Evolutionary conservation across 2,329 filamentous ascomycete species (phyloP), one percentile per base, ranked within the genome.

Genomic region (Ustilaginoidea virens): DNA sequence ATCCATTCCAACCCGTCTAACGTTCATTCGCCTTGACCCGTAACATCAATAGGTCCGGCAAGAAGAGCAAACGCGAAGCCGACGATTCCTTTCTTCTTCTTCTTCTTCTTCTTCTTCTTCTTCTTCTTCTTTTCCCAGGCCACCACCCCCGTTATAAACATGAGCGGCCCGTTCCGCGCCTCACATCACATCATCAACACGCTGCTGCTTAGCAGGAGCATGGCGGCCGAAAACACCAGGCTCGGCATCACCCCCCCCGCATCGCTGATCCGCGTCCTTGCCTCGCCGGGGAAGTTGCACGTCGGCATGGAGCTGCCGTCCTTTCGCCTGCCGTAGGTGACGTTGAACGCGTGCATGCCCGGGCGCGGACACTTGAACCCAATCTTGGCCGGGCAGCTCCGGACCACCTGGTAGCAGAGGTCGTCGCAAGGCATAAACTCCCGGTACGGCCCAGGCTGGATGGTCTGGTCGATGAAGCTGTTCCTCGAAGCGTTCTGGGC

Each of bases 401-500:
- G 74, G 8, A 92, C 80, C 2, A 98, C 63, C 30, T 77, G 71
- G 48, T 85, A 90, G 56, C 90, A 98, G 28, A 94, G 56, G 38
- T 92, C 79, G 35, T 80, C 70, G 45, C 87, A 96, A 0, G 90
- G 90, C 7, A 93, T 58, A 13, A 96, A 61, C 56, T 98, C 90
- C 47, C 86, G 92, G 55, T 98, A 96, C 1, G 90, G 90, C 0
- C 90, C 90, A 0, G 90, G 86, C 36, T 64, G 54, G 33, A 96
- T 72, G 1, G 56, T 39, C 2, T 59, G 42, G 44, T 94, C 85
- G 40, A 96, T 90, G 27, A 69, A 55, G 1, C 63, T 47, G 43
- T 83, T 87, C 12, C 86, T 69, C 9, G 77, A 81, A 7, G 56
- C 51, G 27, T 52, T 55, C 25, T 41, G 45, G 8, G 34, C 40